Evolutionary conservation across 495 filamentous ascomycete genomes (phyloP), one percentile per base, ranked within the genome.

Genomic region (Lasiosphaeria hispida): DNA sequence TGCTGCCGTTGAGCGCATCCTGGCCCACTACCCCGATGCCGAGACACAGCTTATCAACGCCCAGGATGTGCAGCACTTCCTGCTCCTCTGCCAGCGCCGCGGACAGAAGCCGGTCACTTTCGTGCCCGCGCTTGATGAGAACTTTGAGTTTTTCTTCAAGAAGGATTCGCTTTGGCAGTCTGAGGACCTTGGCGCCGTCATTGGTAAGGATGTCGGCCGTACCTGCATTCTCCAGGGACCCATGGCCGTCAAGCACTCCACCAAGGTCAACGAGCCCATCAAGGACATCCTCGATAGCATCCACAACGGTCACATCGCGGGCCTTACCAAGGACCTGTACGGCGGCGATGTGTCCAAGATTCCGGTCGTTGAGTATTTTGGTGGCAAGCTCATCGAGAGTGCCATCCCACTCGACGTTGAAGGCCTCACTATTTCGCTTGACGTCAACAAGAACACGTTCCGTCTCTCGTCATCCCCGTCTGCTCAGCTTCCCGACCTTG

Each of bases 151-250:
- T 72, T 98, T 87, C 78, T 97, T 98, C 86, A 98, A 98, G 85
- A 98, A 98, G 75, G 94, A 98, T 73, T 97, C 93, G n/a, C 84
- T 98, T 30, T 98, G 94, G 94, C 94, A 98, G 74, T 96, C 92
- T 0, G 94, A 98, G 73, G 92, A 97, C 68, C 82, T 98, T 10
- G 93, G 91, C 60, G 94, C 94, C 37, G 94, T 98, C 64, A 90
- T 97, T 48, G 92, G 80, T 61, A 92, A 97, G 73, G 94, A 98
- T 73, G 94, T 97, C 53, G 92, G 90, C 41, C 83, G 94, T 55
- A 93, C 90, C 7, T 96, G 91, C 78, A 97, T 98, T 72, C 77
- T 98, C 53, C 94, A 98, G 70, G 94, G 94, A 11, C 94, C 94
- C 5, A 92, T 93, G 77, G 91, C 94, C 38, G 94, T 83, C 53